Conservation (phyloP, 768 basidiomycete species). For the Trichaptum fuscoviolaceum region DNA sequence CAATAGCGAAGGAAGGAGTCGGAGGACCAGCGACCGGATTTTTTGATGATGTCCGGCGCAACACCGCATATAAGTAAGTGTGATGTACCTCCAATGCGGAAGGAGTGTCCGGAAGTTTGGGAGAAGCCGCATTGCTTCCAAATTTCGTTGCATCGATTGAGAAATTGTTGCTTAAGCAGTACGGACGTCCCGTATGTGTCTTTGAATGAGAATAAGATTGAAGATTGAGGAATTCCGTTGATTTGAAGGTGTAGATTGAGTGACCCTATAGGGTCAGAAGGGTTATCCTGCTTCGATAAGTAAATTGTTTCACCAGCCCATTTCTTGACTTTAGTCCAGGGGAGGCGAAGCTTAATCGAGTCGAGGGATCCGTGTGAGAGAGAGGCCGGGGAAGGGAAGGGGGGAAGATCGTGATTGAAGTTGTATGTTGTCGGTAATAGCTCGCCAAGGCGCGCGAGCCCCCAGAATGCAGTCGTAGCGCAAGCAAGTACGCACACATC, state of each 20-base stretch:
- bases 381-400: background rate
- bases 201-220: background rate
- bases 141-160: background rate
- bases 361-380: background rate
- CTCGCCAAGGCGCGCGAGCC: conserved; percentile 28
- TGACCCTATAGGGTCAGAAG: conserved; percentile 9
- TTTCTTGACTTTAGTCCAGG: background rate
- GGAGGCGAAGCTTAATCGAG: background rate
- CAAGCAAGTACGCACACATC: conserved; percentile 21
- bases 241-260: conserved; percentile 13
- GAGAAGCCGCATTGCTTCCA: background rate
- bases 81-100: background rate
- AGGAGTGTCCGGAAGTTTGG: background rate
- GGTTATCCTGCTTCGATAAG: conserved; percentile 6
- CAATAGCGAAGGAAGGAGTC: background rate
- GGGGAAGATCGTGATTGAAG: background rate
- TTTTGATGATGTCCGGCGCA: background rate
- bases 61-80: background rate
- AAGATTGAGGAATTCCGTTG: conserved; percentile 10
- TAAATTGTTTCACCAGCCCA: background rate
- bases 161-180: background rate
- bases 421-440: conserved; percentile 15
- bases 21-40: background rate
- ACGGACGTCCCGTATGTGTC: background rate
- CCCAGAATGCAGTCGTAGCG: conserved; percentile 27